Evolutionary conservation across 2,329 filamentous ascomycete species (phyloP).

Genomic region (Pseudocercospora ulei): DNA sequence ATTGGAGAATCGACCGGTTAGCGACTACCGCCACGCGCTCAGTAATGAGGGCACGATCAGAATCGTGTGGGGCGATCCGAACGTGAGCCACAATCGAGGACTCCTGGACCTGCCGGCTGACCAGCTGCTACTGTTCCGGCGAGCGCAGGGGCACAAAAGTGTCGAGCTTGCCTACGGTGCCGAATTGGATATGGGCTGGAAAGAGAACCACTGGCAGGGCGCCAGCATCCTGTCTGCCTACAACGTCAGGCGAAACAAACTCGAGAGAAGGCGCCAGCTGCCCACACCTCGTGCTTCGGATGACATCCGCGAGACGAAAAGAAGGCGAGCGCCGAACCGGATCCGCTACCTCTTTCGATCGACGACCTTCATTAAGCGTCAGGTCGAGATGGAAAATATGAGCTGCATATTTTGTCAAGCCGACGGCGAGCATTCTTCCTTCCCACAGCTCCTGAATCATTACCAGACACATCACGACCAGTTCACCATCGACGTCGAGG

Average conservation of each 20-base stretch:
- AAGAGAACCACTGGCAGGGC: conserved; percentile 5
- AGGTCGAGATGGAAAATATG: conserved; percentile 16
- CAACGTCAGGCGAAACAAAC: conserved; percentile 18
- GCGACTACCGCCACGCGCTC: conserved; percentile 7
- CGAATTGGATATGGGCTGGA: conserved; percentile 29
- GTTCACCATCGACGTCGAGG: conserved; percentile 28
- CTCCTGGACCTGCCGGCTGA: conserved; percentile 28
- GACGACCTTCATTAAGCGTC: conserved; percentile 9
- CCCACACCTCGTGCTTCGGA: conserved; percentile 28
- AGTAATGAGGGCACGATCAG: conserved; percentile 23
- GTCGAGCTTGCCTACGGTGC: conserved; percentile 22
- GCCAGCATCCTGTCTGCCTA: conserved; percentile 23
- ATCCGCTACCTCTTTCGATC: conserved; percentile 27
- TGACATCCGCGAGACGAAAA: conserved; percentile 6
- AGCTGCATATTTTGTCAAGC: conserved; percentile 25
- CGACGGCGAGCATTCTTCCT: conserved; percentile 22
- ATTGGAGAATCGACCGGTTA: conserved; percentile 18
- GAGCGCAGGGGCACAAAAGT: conserved; percentile 20
- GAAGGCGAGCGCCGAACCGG: conserved; percentile 13
- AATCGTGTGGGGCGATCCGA: conserved; percentile 26
- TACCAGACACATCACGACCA: conserved; percentile 33
- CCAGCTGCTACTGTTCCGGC: conserved; percentile 21
- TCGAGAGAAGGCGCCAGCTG: conserved; percentile 21
- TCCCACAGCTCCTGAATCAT: conserved; percentile 33
- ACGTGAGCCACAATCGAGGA: conserved; percentile 4